These are phyloP conservation scores for Podospora tetraspora DNA, from an alignment of 495 filamentous ascomycete genomes.

Conservation along the genomic window DNA sequence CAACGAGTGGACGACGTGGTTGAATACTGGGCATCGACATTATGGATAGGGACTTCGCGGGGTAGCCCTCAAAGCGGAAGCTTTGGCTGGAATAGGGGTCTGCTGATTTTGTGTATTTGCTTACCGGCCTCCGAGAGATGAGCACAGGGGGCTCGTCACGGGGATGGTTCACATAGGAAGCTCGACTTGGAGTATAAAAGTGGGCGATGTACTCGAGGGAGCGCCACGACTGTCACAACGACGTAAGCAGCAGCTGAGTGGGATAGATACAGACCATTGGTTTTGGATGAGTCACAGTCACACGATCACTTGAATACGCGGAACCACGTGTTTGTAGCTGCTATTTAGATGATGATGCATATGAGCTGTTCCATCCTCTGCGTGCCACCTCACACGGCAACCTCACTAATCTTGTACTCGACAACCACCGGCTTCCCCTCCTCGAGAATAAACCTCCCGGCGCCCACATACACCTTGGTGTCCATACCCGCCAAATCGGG, in stretches of 20 bases:
- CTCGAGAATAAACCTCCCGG: constrained; percentile 51
- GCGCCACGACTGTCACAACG: neutral
- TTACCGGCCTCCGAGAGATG: neutral
- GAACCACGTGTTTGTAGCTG: neutral
- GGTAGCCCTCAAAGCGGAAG: neutral
- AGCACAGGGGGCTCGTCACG: neutral
- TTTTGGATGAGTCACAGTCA: neutral
- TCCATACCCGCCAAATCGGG: constrained; percentile 48
- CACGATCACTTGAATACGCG: neutral
- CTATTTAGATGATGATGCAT: too few relatives aligned
- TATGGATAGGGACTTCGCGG: neutral
- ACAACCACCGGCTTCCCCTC: constrained; percentile 46
- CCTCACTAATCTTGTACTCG: constrained; percentile 58
- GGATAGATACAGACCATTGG: neutral
- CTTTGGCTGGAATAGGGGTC: neutral
- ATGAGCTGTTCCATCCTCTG: too few relatives aligned
- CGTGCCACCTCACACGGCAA: constrained; percentile 23
- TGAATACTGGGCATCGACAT: neutral
- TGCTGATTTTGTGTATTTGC: neutral
- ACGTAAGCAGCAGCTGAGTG: neutral
- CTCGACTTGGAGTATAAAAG: neutral
- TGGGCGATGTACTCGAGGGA: neutral
- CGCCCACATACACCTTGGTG: constrained; percentile 49
- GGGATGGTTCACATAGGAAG: neutral
- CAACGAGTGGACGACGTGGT: neutral